Conservation (phyloP, 371 early-diverging fungal genomes). For the Saksenaea oblongispora region DNA sequence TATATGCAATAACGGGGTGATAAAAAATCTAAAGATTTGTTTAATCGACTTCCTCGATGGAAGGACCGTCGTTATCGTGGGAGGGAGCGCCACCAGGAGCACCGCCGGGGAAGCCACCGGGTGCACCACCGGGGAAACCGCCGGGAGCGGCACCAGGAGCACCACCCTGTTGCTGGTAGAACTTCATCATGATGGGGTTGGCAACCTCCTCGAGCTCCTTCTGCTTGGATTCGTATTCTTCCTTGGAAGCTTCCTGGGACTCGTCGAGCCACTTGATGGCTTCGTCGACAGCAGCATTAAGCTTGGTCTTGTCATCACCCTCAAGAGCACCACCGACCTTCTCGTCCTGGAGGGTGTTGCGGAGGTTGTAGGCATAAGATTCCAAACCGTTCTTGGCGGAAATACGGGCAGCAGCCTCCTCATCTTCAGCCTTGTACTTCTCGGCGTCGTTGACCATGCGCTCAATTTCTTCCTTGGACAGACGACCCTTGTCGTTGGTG, state of each 20-base stretch:
- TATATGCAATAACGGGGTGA: background rate
- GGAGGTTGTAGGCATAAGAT: constrained; percentile 92
- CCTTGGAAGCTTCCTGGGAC: constrained; percentile 90
- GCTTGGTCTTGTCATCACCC: constrained; percentile 85
- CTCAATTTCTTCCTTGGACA: constrained; percentile 97
- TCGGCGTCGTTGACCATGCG: constrained; percentile 97
- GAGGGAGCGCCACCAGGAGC: constrained; percentile 70
- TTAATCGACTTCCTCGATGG: constrained; percentile 55
- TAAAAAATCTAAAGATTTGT: constrained; percentile 7
- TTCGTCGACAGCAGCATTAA: constrained; percentile 80
- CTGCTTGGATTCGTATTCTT: constrained; percentile 91
- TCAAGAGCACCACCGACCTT: constrained; percentile 83
- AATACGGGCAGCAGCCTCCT: constrained; percentile 86
- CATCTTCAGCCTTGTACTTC: constrained; percentile 96
- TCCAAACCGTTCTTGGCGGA: constrained; percentile 91
- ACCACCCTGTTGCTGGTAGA: constrained; percentile 66
- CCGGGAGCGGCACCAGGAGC: constrained; percentile 64
- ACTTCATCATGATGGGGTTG: constrained; percentile 95
- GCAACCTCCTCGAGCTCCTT: constrained; percentile 94
- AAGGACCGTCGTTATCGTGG: constrained; percentile 62
- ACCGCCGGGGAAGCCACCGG: constrained; percentile 84
- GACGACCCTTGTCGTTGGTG: constrained; percentile 98
- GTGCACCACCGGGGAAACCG: constrained; percentile 57
- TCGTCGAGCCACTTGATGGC: constrained; percentile 83
- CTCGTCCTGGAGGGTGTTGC: constrained; percentile 86